Base-by-base conservation (phyloP, 164 flowering plant genomes). In the Macadamia tetraphylla region DNA sequence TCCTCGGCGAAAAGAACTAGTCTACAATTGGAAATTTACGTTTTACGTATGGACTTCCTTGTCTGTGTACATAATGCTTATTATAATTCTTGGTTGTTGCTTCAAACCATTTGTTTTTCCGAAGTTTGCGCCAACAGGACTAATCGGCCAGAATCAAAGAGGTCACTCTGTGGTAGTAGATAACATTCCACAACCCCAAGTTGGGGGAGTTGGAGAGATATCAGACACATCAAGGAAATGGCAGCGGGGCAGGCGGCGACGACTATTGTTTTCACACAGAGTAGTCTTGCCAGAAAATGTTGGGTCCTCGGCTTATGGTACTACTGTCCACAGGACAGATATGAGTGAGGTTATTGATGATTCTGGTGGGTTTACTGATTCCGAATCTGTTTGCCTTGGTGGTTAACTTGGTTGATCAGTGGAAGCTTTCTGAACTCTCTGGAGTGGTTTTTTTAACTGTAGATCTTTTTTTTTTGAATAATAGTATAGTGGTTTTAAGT, bases 1-100 rank as follows among this genome's bases (percentile, higher is more conserved):
- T 1, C 97, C 97, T 9, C 86, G 86, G 88, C 67, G 44, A 0
- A 93, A 88, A 73, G 67, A 82, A 23, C 0, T 89, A 2, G 81
- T 85, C 6, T 77, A 51, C 57, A 76, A 71, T 18, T 93, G 98
- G 98, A 91, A 83, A 72, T 89, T 85, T 84, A 89, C 94, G 5
- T 75, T 87, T 9, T 88, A 73, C n/a, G 87, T 91, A 1, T 93
- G 97, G 94, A 70, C 84, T 14, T 82, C 92, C 0, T 13, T 87
- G 0, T 81, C 83, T 56, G 57, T 77, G 0, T 93, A 77, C 74
- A 56, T 84, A 3, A 12, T 79, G 58, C 68, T 89, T 1, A 81
- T 93, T 1, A 11, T 81, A 6, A 1, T 79, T 18, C 72, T 88
- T 17, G 44, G 80, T 0, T 76, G 71, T 64, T 86, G 78, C 71